phyloP scores from a whole-genome alignment of 331 rosid species.

The Erythrophleum ivorense region DNA sequence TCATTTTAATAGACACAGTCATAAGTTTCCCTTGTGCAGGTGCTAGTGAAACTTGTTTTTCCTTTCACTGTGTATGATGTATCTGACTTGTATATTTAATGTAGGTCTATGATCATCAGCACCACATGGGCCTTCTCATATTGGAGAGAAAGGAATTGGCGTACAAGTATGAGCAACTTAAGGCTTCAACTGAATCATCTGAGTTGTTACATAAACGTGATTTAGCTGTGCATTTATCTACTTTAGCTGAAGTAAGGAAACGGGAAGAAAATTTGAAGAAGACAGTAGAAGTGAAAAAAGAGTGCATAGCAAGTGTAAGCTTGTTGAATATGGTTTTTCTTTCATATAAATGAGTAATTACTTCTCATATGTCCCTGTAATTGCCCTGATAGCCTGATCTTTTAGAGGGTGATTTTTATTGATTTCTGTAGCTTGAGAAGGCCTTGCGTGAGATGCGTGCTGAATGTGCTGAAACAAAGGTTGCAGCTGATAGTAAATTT shows the following conservation, averaged over 20 bases:
- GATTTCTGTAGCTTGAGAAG: constrained; percentile 76
- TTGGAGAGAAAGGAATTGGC: constrained; percentile 78
- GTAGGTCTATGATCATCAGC: constrained; percentile 86
- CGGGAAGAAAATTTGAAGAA: constrained; percentile 87
- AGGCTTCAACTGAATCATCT: constrained; percentile 65
- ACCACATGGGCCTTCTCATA: constrained; percentile 96
- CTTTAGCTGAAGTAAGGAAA: constrained; percentile 72
- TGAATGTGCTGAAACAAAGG: constrained; percentile 93
- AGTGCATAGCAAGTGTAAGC: constrained; percentile 94
- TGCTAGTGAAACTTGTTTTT: constrained; percentile 13
- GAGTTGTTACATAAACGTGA: constrained; percentile 70
- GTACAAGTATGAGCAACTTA: constrained; percentile 66
- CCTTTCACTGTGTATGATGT: constrained; percentile 9
- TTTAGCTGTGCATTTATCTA: constrained; percentile 59
- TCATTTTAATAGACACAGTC: constrained; percentile 18
- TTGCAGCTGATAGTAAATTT: constrained; percentile 83
- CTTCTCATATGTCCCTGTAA: constrained; percentile 16
- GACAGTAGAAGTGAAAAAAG: constrained; percentile 84
- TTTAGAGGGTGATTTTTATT: constrained; percentile 25
- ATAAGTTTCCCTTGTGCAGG: constrained; percentile 15
- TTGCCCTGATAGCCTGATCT: background rate
- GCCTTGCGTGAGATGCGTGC: constrained; percentile 90
- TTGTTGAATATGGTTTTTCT: constrained; percentile 29
- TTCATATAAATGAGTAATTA: constrained; percentile 15
- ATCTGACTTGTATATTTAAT: constrained; percentile 35